phyloP scores from a whole-genome alignment of 176 grass and related monocot genomes.

The Typha latifolia region DNA sequence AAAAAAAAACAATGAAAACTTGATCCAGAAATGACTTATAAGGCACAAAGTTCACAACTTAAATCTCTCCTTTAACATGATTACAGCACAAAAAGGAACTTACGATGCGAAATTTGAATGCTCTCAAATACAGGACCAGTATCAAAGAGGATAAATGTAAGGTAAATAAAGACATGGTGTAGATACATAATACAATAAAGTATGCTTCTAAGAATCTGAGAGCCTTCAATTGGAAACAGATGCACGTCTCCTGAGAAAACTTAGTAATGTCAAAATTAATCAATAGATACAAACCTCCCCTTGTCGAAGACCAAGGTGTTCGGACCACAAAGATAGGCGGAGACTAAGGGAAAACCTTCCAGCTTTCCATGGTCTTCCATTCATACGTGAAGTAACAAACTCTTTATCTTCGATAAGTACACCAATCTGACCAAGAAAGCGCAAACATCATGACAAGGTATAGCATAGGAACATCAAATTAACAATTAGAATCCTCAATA shows the following conservation, averaged over 20 bases:
- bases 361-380: constrained; percentile 92
- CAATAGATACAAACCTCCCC: constrained; percentile 56
- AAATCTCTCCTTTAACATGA: too few species aligned
- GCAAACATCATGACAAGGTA: not conserved
- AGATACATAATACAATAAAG: not conserved
- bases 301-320: constrained; percentile 88
- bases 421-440: constrained; percentile 56
- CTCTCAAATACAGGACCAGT: not conserved
- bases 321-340: constrained; percentile 78
- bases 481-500: not conserved
- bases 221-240: not conserved
- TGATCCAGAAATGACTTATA: too few species aligned
- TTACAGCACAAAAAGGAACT: too few species aligned
- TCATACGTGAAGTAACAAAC: constrained; percentile 81
- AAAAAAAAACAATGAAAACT: too few species aligned
- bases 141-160: not conserved
- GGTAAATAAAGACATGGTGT: not conserved
- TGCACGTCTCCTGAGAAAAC: not conserved
- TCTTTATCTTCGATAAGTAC: constrained; percentile 98
- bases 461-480: not conserved
- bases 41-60: too few species aligned
- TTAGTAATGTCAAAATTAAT: not conserved
- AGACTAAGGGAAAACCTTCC: constrained; percentile 83
- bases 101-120: too few species aligned
- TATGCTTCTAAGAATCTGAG: not conserved